Percentiles rank a stretch among this genome's conserved stretches.
Evolutionary conservation across 768 basidiomycete species (phyloP).

Genomic region (Boletus vermiculosoides): DNA sequence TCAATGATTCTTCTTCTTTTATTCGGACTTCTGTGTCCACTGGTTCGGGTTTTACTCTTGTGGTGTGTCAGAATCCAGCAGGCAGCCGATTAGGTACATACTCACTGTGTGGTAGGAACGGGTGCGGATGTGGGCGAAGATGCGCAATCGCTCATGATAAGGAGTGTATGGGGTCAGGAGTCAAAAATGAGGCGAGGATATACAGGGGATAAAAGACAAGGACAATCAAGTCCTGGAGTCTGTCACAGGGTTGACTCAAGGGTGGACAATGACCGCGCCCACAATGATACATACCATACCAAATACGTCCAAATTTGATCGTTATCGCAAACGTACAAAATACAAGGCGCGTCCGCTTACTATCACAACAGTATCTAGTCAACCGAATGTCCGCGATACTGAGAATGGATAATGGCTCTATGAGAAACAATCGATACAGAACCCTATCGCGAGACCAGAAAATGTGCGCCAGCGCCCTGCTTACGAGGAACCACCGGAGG

Average conservation of each 20-base stretch:
- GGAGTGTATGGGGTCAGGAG: conserved; percentile 26
- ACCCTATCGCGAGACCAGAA: not conserved
- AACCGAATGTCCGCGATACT: not conserved
- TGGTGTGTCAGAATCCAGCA: conserved; percentile 7
- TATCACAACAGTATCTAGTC: not conserved
- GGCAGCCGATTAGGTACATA: not conserved
- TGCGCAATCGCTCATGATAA: conserved; percentile 32
- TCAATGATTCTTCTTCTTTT: conserved; percentile 16
- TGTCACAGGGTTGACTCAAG: not conserved
- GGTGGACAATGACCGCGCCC: conserved; percentile 1
- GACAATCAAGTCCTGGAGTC: conserved; percentile 16
- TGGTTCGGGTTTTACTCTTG: conserved; percentile 14
- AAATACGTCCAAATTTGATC: conserved; percentile 28
- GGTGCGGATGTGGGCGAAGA: not conserved
- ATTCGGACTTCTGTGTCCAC: not conserved
- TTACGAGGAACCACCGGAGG: conserved; percentile 16
- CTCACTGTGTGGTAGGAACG: conserved; percentile 16
- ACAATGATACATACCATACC: conserved; percentile 6
- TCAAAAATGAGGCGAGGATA: not conserved
- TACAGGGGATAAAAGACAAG: conserved; percentile 9
- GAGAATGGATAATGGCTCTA: not conserved
- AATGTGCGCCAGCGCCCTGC: not conserved
- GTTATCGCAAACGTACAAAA: conserved; percentile 6
- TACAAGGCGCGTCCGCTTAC: not conserved
- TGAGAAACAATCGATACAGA: not conserved